Base-by-base conservation (phyloP, 1,139 yeast species). In the Blastobotrys apis region DNA sequence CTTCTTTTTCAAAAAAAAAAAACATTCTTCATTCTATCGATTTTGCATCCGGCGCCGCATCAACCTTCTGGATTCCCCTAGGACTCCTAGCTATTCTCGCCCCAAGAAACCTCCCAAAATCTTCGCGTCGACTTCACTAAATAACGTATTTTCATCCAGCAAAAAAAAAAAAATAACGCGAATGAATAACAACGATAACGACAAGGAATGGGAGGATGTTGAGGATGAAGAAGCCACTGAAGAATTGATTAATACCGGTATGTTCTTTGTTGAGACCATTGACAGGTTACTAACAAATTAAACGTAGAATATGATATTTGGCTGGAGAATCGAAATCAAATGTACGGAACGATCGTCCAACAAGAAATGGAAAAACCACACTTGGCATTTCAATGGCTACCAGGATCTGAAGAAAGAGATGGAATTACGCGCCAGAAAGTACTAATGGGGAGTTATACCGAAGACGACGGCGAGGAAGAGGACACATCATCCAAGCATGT, bases 311-410 rank as follows among this genome's bases (percentile, higher is more conserved):
- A 43, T 37, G 21, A 43, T 16, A 34, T 34, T 17, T 46, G 49
- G 49, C 23, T 37, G 10, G 40, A 41, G 13, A 43, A 43, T 17
- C 12, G 19, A 15, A 32, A 32, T 2, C 32, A 37, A 16, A 29
- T 46, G 29, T 46, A 46, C 30, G 49, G 44, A 22, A 36, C 41
- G 16, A 37, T 40, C n/a, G 35, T 39, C 8, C 20, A 35, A 9
- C 41, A 40, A 29, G 38, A 43, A 23, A 25, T 46, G 23, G 20
- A 29, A 2, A 35, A 21, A 13, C 36, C 44, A n/a, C 37, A 40
- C 12, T 33, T 46, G 37, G 37, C 49, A 13, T 39, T 46, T 25
- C 49, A 46, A 34, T 46, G 49, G 49, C 39, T 46, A 5, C 49
- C 49, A 10, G 46, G 40, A 10, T 32, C 33, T 10, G 16, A 27